phyloP scores from a whole-genome alignment of 805 yeast species.

The Metschnikowia matae region DNA sequence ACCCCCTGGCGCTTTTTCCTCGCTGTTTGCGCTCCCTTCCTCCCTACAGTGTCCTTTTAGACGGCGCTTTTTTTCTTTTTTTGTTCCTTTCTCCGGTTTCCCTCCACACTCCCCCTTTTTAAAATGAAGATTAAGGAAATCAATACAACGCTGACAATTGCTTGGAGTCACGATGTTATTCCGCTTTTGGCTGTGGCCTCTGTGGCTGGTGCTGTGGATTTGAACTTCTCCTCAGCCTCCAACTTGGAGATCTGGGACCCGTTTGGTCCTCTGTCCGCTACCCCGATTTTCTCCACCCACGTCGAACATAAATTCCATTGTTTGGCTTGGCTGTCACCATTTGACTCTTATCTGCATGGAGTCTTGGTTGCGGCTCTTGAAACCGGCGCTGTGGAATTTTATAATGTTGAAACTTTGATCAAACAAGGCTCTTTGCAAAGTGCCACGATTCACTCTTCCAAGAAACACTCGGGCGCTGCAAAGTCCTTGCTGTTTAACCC shows the following conservation, averaged over 20 bases:
- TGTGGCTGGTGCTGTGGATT: slow-evolving; percentile 93
- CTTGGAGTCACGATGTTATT: slow-evolving; percentile 79
- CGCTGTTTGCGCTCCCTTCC: neutral
- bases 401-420: slow-evolving; percentile 59
- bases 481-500: slow-evolving; percentile 75
- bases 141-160: slow-evolving; percentile 85
- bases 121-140: slow-evolving; percentile 68
- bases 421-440: slow-evolving; percentile 36
- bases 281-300: slow-evolving; percentile 33
- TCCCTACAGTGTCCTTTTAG: neutral
- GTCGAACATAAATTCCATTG: slow-evolving; percentile 57
- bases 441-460: slow-evolving; percentile 48
- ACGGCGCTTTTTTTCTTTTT: neutral
- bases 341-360: slow-evolving; percentile 46
- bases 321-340: slow-evolving; percentile 73
- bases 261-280: slow-evolving; percentile 33
- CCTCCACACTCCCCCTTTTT: neutral
- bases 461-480: slow-evolving; percentile 65
- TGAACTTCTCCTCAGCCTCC: slow-evolving; percentile 75
- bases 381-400: slow-evolving; percentile 72
- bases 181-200: slow-evolving; percentile 89
- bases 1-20: neutral
- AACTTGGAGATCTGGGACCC: slow-evolving; percentile 78
- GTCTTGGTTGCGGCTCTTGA: slow-evolving; percentile 87
- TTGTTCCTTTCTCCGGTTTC: too few relatives aligned